Percentiles rank a stretch among this genome's conserved stretches.
Evolutionary conservation across 495 filamentous ascomycete genomes (phyloP).

Genomic region (Xylaria sp.): DNA sequence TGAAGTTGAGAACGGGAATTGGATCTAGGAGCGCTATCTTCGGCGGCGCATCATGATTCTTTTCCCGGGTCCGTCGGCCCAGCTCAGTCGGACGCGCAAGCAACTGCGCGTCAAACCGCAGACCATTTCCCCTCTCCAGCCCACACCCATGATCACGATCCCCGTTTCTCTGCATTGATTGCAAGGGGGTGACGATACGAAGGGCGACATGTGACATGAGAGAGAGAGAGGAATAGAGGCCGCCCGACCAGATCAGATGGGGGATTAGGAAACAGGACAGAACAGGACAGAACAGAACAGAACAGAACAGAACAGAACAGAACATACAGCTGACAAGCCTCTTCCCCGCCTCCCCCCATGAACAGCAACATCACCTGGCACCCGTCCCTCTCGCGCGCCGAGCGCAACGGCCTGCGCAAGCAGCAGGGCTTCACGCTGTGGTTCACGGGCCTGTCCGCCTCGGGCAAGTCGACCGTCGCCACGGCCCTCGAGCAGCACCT

Average conservation of each 20-base stretch:
- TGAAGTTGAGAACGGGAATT: neutral
- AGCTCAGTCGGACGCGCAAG: neutral
- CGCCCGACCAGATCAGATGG: no score
- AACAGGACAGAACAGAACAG: no score
- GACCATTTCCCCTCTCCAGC: neutral
- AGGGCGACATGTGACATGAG: neutral
- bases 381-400: conserved; percentile 80
- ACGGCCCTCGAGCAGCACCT: conserved; percentile 96
- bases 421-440: conserved; percentile 95
- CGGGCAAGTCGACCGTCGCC: conserved; percentile 94
- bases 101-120: neutral
- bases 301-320: neutral
- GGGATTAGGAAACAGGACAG: no score
- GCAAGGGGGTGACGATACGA: no score
- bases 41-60: neutral
- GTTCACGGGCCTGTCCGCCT: conserved; percentile 95
- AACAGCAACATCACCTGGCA: conserved; percentile 98
- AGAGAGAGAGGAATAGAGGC: no score
- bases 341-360: neutral
- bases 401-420: conserved; percentile 79
- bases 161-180: neutral
- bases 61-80: neutral
- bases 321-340: conserved; percentile 10
- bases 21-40: neutral
- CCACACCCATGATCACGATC: neutral